phyloP scores from a whole-genome alignment of 176 grass and related monocot species.

The Eragrostis nindensis region DNA sequence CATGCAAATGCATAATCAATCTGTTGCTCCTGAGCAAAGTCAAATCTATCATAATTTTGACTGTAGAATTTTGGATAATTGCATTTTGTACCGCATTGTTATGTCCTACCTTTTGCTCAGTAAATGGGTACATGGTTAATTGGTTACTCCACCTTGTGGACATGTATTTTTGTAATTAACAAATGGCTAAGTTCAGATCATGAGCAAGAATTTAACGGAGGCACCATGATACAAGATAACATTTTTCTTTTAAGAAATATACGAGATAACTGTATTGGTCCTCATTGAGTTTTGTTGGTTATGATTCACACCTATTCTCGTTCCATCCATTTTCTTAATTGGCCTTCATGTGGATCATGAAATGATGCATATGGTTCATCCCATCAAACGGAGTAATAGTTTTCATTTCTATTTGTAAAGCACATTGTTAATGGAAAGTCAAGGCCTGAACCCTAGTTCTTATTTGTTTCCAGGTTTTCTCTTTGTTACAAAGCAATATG shows the following conservation, averaged over 20 bases:
- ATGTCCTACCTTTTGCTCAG: not conserved
- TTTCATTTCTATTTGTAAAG: not conserved
- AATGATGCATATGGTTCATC: constrained; percentile 12
- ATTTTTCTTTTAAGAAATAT: no score
- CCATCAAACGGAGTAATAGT: not conserved
- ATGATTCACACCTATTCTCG: not conserved
- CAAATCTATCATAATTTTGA: not conserved
- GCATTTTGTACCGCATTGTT: not conserved
- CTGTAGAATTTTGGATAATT: not conserved
- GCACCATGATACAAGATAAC: not conserved
- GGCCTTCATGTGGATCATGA: not conserved
- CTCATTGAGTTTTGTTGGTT: not conserved
- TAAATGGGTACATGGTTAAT: not conserved
- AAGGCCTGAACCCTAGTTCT: constrained; percentile 10
- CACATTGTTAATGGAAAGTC: constrained; percentile 19
- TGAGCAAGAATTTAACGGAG: not conserved
- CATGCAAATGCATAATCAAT: not conserved
- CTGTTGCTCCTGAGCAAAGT: constrained; percentile 6
- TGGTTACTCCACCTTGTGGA: not conserved
- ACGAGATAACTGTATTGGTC: constrained; percentile 10
- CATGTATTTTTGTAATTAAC: constrained; percentile 6
- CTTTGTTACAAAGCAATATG: constrained; percentile 34
- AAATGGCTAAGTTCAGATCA: constrained; percentile 4
- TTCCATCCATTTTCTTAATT: not conserved
- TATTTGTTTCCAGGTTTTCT: not conserved